These are phyloP conservation scores for Dalechampia spathulata DNA, from an alignment of 441 rosid genomes.

Conservation along the genomic window DNA sequence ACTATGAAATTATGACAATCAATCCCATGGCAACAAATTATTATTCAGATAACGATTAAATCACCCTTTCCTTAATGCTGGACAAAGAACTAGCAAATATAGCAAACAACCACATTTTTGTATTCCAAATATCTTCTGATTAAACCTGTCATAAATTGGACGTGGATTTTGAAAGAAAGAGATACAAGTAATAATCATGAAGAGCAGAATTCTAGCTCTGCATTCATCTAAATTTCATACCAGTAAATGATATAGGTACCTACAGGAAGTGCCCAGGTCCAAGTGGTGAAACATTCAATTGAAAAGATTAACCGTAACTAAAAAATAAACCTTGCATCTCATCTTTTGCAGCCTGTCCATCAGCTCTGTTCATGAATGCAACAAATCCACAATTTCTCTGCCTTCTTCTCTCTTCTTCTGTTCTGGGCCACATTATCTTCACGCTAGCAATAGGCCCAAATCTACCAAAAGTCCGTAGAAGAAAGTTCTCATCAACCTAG, in stretches of 20 bases:
- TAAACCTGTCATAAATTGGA: background rate
- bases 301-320: background rate
- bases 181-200: no score
- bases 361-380: constrained; percentile 95
- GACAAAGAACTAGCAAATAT: background rate
- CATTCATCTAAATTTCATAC: background rate
- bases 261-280: background rate
- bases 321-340: constrained; percentile 90
- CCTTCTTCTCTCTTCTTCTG: constrained; percentile 89
- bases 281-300: background rate
- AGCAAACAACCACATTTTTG: background rate
- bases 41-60: background rate
- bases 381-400: constrained; percentile 98
- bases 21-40: background rate
- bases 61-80: background rate
- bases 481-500: constrained; percentile 99
- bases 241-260: background rate
- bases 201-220: no score
- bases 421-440: constrained; percentile 99
- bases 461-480: constrained; percentile 97
- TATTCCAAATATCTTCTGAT: background rate
- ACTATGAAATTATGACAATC: background rate
- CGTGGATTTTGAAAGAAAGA: background rate
- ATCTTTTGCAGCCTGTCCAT: constrained; percentile 99
- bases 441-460: constrained; percentile 99